Evolutionary conservation across 2,329 filamentous ascomycete genomes (phyloP), one percentile per base, ranked within the genome.

Genomic region (Colletotrichum sp.): DNA sequence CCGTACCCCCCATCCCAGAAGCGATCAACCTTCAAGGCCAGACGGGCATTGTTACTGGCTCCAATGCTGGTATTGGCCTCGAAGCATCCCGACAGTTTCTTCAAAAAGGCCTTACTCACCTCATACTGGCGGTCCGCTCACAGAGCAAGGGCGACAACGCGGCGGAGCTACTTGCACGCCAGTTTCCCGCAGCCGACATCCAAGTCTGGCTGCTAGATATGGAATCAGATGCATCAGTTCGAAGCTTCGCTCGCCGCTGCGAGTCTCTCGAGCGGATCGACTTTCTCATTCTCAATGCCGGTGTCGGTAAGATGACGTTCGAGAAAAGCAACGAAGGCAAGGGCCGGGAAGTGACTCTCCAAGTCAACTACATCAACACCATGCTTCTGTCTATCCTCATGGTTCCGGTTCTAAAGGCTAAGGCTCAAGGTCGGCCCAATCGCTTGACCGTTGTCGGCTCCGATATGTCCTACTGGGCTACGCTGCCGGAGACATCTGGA

Each of bases 301-400:
- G 85, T 1, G 8, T 80, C 18, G 73, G 52, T 8, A 75, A 74
- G 77, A 87, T 28, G 30, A 79, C 78, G 10, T 59, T 72, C 6
- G 52, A 78, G 44, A 68, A 21, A n/a, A 68, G 79, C 34, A 73
- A 81, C 16, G 79, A 81, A 1, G 87, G 85, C 0, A 21, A 34
- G 59, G 16, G n/a, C 5, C 80, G 84, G 2, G 89, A 91, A 78
- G 81, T 82, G 57, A 86, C 83, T 6, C 80, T 91, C 60, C 89
- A 88, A 0, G 85, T 88, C 65, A 91, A 91, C 72, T 89, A 89
- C n/a, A 84, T 91, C 75, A 87, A 84, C 26, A 91, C 88, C 0
- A 84, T 89, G 24, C 80, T 91, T 1, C 82, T 91, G 1, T 85
- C 82, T 3, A 78, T 82, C 2, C 79, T 85, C 1, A 79, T 86